Evolutionary conservation across 768 basidiomycete species (phyloP).

Genomic region (Auricularia auricula-judae): DNA sequence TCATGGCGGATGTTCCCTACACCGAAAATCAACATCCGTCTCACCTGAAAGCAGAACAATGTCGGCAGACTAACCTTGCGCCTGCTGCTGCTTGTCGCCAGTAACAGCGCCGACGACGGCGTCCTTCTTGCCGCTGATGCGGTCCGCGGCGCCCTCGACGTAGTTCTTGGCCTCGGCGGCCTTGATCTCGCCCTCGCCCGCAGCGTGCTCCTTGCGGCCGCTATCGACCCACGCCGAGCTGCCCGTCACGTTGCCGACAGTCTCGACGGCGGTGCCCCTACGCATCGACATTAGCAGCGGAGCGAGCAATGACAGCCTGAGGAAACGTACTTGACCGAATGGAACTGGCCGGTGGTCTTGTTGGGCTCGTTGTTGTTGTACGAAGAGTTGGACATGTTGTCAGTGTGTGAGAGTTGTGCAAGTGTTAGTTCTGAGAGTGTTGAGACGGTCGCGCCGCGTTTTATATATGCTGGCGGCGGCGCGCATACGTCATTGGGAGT

Average conservation of each 20-base stretch:
- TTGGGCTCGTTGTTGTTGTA: slow-evolving; percentile 15
- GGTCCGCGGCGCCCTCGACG: slow-evolving; percentile 4
- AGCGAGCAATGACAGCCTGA: neutral
- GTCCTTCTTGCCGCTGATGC: slow-evolving; percentile 11
- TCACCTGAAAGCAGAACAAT: neutral
- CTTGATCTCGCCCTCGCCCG: slow-evolving; percentile 13
- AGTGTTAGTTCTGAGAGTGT: neutral
- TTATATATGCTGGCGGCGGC: too few relatives aligned
- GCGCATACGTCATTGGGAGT: too few relatives aligned
- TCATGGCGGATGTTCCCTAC: slow-evolving; percentile 43
- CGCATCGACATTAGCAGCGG: neutral
- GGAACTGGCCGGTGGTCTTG: slow-evolving; percentile 32
- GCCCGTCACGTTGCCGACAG: slow-evolving; percentile 8
- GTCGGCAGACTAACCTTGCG: neutral
- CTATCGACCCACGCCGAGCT: slow-evolving; percentile 5
- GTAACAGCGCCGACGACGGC: slow-evolving; percentile 12
- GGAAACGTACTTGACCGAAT: slow-evolving; percentile 23
- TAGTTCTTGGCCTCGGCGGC: slow-evolving; percentile 11
- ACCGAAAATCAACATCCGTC: neutral
- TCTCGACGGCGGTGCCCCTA: slow-evolving; percentile 16
- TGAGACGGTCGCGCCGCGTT: neutral
- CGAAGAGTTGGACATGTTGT: slow-evolving; percentile 7
- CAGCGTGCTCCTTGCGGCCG: slow-evolving; percentile 10
- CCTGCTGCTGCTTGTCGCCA: slow-evolving; percentile 11
- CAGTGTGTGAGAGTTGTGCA: neutral